phyloP scores from a whole-genome alignment of 1,284 basidiomycete species.

The Cryptococcus sp. region DNA sequence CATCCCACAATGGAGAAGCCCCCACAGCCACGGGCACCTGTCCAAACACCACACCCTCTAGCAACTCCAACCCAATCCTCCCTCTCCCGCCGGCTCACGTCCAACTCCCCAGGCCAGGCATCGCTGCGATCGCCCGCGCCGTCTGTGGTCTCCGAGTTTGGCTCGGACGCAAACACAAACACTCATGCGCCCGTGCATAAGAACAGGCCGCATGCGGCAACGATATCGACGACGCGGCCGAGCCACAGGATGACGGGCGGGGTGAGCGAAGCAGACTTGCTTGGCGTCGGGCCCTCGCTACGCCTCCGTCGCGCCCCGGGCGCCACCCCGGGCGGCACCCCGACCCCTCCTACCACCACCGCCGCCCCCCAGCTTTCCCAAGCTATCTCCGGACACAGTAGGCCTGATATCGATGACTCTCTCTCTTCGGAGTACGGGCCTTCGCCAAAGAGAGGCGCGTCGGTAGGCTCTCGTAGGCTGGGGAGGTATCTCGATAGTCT shows the following conservation, averaged over 20 bases:
- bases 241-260: slow-evolving; percentile 1
- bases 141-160: too few species aligned
- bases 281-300: slow-evolving; percentile 19
- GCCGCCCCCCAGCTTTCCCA: background rate
- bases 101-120: background rate
- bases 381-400: background rate
- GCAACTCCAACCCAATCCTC: background rate
- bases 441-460: slow-evolving; percentile 7
- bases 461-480: slow-evolving; percentile 1
- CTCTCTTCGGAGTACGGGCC: background rate
- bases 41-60: background rate
- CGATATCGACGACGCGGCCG: slow-evolving; percentile 13
- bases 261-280: slow-evolving; percentile 24
- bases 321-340: too few species aligned
- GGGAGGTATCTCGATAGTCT: slow-evolving; percentile 28
- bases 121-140: too few species aligned
- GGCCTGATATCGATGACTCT: background rate
- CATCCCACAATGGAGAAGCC: too few species aligned
- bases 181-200: background rate
- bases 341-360: too few species aligned
- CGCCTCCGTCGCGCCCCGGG: background rate
- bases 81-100: background rate
- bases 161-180: too few species aligned
- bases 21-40: too few species aligned
- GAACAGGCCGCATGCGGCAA: slow-evolving; percentile 12